A percentile compares a stretch with the other conserved stretches of the same genome.
Conservation (phyloP, 2,329 filamentous ascomycete species). For the Pseudogymnoascus sp. region DNA sequence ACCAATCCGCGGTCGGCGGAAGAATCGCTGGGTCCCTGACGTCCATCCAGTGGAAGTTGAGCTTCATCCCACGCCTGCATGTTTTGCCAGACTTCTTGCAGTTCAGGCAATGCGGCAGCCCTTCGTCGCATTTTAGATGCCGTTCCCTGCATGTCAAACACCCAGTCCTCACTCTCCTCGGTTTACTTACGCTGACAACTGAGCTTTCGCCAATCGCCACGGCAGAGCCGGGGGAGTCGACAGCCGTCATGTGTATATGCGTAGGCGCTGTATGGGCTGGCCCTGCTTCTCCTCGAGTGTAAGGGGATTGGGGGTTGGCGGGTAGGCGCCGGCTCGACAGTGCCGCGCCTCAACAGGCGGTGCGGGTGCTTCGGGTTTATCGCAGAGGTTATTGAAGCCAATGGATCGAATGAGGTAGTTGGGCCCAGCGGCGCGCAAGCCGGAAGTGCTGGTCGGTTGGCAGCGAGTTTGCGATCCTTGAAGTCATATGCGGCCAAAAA, state of each 20-base stretch:
- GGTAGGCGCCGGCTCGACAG: neutral
- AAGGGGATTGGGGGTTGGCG: neutral
- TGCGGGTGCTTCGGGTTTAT: neutral
- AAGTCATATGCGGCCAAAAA: conserved; percentile 6
- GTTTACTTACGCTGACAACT: conserved; percentile 41
- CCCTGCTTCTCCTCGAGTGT: neutral
- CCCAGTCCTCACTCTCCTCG: conserved; percentile 82
- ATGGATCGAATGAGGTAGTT: neutral
- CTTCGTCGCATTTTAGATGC: conserved; percentile 88
- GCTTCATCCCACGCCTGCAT: conserved; percentile 76
- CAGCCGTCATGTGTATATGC: conserved; percentile 22
- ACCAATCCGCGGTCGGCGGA: conserved; percentile 57
- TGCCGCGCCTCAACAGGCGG: conserved; percentile 1
- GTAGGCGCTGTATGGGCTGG: neutral
- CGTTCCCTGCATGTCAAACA: conserved; percentile 85
- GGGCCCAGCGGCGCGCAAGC: neutral
- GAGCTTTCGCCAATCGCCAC: conserved; percentile 14
- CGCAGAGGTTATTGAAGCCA: neutral
- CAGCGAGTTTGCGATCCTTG: neutral
- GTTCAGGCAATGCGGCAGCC: conserved; percentile 56
- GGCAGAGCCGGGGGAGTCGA: conserved; percentile 14
- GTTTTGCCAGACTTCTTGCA: conserved; percentile 80
- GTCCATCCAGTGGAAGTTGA: conserved; percentile 87
- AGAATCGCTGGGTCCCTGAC: conserved; percentile 59
- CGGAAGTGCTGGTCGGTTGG: neutral